Base-by-base conservation (phyloP, 2,329 filamentous ascomycete genomes). In the Xylariaceae sp. region DNA sequence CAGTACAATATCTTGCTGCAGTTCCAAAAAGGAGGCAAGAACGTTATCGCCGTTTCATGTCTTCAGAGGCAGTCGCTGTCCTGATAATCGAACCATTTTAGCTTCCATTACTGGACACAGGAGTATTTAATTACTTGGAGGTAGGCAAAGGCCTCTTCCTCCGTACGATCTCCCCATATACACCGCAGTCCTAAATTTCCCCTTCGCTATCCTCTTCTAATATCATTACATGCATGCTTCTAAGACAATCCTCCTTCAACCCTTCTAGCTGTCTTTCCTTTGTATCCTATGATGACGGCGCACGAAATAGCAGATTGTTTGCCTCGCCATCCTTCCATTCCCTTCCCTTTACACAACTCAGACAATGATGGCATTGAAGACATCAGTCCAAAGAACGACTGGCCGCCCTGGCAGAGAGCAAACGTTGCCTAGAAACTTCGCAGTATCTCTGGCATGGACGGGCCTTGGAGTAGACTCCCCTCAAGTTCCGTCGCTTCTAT, bases 401-500 rank as follows among this genome's bases (percentile, higher is more conserved):
- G 51, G 53, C 52, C 53, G 42, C 47, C 50, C 27, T 45, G 42
- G 39, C 56, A 43, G 49, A 60, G 53, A 51, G 33, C 41, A 39
- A 44, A 49, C 39, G 51, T 46, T 56, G 54, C 55, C 56, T 63
- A 63, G 61, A 51, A 49, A 35, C 57, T 48, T 51, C 56, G 50
- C 47, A 60, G 56, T 49, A 58, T 64, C 49, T 61, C 58, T 42
- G 56, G 51, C 47, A 53, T 65, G 55, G 63, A 66, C 52, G 63
- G 61, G n/a, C 48, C 59, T 12, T 50, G 54, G 47, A 62, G 59
- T 45, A 55, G 53, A 43, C 41, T 58, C 5, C 54, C 59, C 19
- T 61, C 61, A 19, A 57, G 53, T 6, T 60, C 59, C 15, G 42
- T 54, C 39, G 39, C 52, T 5, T 40, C 48, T 14, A 48, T 43